Evolutionary conservation across 2,329 filamentous ascomycete species (phyloP), one percentile per base, ranked within the genome.

Genomic region (Pochonia chlamydosporia): DNA sequence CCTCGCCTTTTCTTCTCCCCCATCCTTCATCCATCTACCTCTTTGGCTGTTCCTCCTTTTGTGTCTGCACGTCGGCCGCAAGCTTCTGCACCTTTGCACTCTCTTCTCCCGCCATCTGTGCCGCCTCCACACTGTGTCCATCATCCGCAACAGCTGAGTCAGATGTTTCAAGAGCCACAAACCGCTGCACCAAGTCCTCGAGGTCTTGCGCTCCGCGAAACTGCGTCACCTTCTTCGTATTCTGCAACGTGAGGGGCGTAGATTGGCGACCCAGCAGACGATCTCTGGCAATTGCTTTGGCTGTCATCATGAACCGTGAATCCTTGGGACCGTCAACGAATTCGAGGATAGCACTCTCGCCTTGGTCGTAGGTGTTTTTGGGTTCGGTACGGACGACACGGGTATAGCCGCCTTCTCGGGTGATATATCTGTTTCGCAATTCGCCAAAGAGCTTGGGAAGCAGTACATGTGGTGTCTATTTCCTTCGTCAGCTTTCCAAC

Each of bases 251-350:
- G 57, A 93, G 72, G 26, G 87, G 77, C 55, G 82, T 86, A 58
- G 87, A 70, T 3, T 71, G 64, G 44, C 79, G 74, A 33, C 81
- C 76, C 13, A 81, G 65, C 41, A 65, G 60, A 48, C 74, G 68
- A 60, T 82, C 77, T 21, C 82, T 76, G 37, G 88, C 89, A 6
- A 97, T 76, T 0, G 89, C 84, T 57, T 86, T 87, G 23, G 93
- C 93, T 3, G 91, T 96, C 79, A 97, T 84, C 59, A 89, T 89
- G 70, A 96, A 96, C 28, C 91, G 87, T 74, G 96, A 88, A 68
- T 99, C 93, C 64, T 85, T 87, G 28, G 90, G 89, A 30, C 92
- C 91, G 68, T 99, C 93, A 52, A 99, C 91, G 26, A 99, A 80
- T 70, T 97, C 90, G 41, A 99, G 83, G 54, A 99, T 91, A 20